A percentile compares a stretch with the other conserved stretches of the same genome.
These are phyloP conservation scores for Cnidoscolus chayamansa DNA, from an alignment of 441 rosid species.

Conservation along the genomic window DNA sequence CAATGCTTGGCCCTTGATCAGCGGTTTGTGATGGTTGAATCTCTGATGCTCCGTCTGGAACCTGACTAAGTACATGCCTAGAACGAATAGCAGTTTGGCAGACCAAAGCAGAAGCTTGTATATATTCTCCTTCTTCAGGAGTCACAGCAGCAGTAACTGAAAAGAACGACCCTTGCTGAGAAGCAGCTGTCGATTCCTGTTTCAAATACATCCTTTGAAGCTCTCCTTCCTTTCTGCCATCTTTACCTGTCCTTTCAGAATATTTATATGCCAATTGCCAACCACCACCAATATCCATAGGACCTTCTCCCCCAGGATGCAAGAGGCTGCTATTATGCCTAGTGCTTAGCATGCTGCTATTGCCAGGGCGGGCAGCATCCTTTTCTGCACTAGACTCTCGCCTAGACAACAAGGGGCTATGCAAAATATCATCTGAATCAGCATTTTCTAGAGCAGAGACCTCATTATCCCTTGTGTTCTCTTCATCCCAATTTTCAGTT, in stretches of 20 bases:
- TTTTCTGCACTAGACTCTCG: constrained; percentile 56
- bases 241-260: constrained; percentile 55
- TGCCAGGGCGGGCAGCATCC: constrained; percentile 38
- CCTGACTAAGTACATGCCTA: constrained; percentile 40
- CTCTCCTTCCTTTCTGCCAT: constrained; percentile 71
- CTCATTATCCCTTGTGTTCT: constrained; percentile 46
- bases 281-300: constrained; percentile 80
- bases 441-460: constrained; percentile 44
- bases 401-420: constrained; percentile 70
- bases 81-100: constrained; percentile 58
- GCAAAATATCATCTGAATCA: constrained; percentile 67
- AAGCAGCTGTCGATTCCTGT: constrained; percentile 53
- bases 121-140: constrained; percentile 37
- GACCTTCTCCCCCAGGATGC: constrained; percentile 49
- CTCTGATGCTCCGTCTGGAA: constrained; percentile 54
- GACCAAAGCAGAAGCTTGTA: constrained; percentile 75
- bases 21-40: constrained; percentile 49
- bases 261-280: constrained; percentile 96
- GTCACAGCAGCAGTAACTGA: constrained; percentile 44
- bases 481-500: constrained; percentile 73
- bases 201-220: constrained; percentile 78
- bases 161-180: constrained; percentile 50
- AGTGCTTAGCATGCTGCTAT: constrained; percentile 36
- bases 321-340: constrained; percentile 53
- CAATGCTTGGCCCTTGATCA: constrained; percentile 47